phyloP scores from a whole-genome alignment of 1,139 yeast genomes.

The Pichia sp. region DNA sequence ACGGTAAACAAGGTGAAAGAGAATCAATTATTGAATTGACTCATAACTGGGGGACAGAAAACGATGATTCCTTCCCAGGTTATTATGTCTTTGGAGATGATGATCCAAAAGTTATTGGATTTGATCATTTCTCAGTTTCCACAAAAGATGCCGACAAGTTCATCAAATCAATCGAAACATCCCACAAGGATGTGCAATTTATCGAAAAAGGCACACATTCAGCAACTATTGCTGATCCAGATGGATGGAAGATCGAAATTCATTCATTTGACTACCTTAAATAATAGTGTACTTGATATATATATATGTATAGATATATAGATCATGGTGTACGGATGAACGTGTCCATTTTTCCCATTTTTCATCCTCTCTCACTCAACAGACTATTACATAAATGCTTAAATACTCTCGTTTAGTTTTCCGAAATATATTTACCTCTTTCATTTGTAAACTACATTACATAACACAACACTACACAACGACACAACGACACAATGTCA shows the following conservation, averaged over 20 bases:
- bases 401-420: too few species aligned
- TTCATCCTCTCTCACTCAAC: too few species aligned
- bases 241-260: slow-evolving; percentile 79
- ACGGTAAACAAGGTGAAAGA: slow-evolving; percentile 34
- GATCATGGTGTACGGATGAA: too few species aligned
- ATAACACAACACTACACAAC: neutral
- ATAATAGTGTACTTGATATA: too few species aligned
- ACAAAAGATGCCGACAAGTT: slow-evolving; percentile 56
- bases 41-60: slow-evolving; percentile 92
- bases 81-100: slow-evolving; percentile 73
- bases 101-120: slow-evolving; percentile 82
- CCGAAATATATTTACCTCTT: too few species aligned
- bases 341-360: too few species aligned
- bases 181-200: slow-evolving; percentile 38
- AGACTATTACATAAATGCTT: too few species aligned
- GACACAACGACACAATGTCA: neutral
- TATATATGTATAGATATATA: too few species aligned
- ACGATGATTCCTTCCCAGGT: slow-evolving; percentile 56
- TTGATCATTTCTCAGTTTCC: slow-evolving; percentile 76
- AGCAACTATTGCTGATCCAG: slow-evolving; percentile 86
- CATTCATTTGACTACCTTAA: slow-evolving; percentile 35
- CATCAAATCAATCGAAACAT: slow-evolving; percentile 31
- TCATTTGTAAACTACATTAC: too few species aligned
- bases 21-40: slow-evolving; percentile 83
- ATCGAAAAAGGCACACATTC: slow-evolving; percentile 39